Evolutionary conservation across 768 basidiomycete genomes (phyloP), one percentile per base, ranked within the genome.

Genomic region (Tricholoma flavovirens): DNA sequence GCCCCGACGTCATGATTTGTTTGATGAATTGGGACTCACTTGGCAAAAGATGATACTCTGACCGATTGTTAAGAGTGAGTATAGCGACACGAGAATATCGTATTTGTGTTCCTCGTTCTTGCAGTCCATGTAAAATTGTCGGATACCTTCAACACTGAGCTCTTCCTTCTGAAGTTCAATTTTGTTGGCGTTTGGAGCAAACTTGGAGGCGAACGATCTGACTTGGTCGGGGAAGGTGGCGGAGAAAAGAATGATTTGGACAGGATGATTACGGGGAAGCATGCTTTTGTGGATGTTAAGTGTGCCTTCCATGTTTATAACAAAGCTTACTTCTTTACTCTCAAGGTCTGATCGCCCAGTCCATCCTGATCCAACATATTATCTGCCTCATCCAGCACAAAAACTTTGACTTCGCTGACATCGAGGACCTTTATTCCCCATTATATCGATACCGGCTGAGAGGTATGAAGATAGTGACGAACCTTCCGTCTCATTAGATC

Each of bases 41-140:
- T 91, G 87, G 71, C 93, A 95, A 75, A 99, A 99, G 63, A 99
- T 98, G 69, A 99, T 99, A 69, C 92, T 95, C 71, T 98, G 97
- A 0, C 97, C 97, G 55, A 99, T 88, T 2, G 94, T 96, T 69
- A 99, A 76, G 33, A 97, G 77, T 56, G 83, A 82, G 70, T 99
- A 99, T 17, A 99, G 74, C 52, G 84, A 85, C 32, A 96, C 91
- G 43, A 99, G 78, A 51, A 98, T 91, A 59, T 98, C 94, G 69
- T 93, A 98, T 83, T 98, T 98, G 64, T 93, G 86, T 32, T 91
- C 84, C 67, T 91, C 95, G 67, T 88, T 77, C 68, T 75, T 83
- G 75, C 96, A 98, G 68, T 98, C 94, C 88, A 99, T 89, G 74
- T 93, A 98, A 71, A 98, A 96, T 66, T 99, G 97, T 60, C 89